Evolutionary conservation across 176 grass and related monocot species (phyloP).

Genomic region (Bothriochloa decipiens): DNA sequence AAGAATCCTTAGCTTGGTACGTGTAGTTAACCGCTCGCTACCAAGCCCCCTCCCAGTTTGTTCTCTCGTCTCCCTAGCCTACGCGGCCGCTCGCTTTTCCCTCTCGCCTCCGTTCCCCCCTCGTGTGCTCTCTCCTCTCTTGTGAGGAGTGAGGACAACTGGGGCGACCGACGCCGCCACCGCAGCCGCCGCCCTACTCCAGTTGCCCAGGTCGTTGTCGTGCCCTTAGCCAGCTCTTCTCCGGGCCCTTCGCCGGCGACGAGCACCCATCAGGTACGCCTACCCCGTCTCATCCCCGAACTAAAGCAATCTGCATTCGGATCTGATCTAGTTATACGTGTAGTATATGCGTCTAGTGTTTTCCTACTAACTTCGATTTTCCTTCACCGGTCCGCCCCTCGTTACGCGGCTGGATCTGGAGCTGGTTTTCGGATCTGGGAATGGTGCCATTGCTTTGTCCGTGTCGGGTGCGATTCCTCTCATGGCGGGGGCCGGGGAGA

Average conservation of each 20-base stretch:
- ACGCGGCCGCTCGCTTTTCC: neutral
- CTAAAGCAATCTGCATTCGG: neutral
- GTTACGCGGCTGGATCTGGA: constrained; percentile 33
- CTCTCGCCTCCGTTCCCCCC: neutral
- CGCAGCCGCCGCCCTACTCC: neutral
- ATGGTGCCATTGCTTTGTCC: constrained; percentile 17
- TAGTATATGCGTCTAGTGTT: neutral
- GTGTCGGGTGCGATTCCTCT: neutral
- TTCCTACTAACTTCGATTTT: neutral
- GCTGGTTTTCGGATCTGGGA: constrained; percentile 28
- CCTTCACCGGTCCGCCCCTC: neutral
- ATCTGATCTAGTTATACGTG: neutral
- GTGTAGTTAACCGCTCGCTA: neutral
- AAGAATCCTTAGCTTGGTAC: neutral
- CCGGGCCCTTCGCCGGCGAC: neutral
- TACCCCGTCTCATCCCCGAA: neutral
- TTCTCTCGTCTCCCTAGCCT: neutral
- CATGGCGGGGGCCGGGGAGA: neutral
- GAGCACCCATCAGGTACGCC: neutral
- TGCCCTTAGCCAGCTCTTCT: neutral
- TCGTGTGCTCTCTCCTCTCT: neutral
- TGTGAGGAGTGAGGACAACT: neutral
- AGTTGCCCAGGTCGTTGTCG: neutral
- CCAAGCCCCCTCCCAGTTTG: neutral
- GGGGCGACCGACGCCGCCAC: neutral